Percentiles rank a stretch among this genome's conserved stretches.
Evolutionary conservation across 1,139 yeast species (phyloP).

Genomic region (Hyphopichia burtonii): DNA sequence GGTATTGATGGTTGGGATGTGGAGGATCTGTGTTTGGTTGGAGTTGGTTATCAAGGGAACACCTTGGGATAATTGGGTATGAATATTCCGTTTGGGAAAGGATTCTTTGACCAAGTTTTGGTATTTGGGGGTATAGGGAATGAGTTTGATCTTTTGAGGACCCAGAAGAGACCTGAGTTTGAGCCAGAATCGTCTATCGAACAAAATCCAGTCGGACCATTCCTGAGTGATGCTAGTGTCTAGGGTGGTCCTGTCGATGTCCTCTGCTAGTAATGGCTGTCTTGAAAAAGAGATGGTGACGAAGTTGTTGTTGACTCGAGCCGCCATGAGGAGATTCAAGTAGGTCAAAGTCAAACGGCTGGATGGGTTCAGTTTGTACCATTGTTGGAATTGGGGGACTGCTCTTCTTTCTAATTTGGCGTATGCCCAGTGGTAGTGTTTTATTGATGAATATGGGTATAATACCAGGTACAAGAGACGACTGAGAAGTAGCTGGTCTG

Average conservation of each 20-base stretch:
- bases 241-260: constrained; percentile 8
- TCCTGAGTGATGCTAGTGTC: constrained; percentile 3
- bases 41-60: background rate
- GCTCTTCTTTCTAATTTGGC: constrained; percentile 39
- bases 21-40: background rate
- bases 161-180: constrained; percentile 11
- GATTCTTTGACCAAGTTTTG: constrained; percentile 8
- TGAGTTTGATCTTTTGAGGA: background rate
- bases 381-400: constrained; percentile 21
- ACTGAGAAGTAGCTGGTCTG: constrained; percentile 20
- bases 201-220: constrained; percentile 31
- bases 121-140: constrained; percentile 20
- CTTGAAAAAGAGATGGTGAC: constrained; percentile 10
- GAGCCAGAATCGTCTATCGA: constrained; percentile 40
- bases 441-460: constrained; percentile 36
- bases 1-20: background rate
- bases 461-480: constrained; percentile 33
- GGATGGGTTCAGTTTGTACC: constrained; percentile 3
- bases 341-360: background rate
- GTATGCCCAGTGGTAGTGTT: constrained; percentile 47
- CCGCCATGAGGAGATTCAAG: background rate
- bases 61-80: background rate
- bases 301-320: background rate
- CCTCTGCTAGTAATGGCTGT: constrained; percentile 24
- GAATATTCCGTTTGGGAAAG: background rate